Evolutionary conservation across 257 asterid species (phyloP), one percentile per base, ranked within the genome.

Genomic region (Scutellaria barbata): DNA sequence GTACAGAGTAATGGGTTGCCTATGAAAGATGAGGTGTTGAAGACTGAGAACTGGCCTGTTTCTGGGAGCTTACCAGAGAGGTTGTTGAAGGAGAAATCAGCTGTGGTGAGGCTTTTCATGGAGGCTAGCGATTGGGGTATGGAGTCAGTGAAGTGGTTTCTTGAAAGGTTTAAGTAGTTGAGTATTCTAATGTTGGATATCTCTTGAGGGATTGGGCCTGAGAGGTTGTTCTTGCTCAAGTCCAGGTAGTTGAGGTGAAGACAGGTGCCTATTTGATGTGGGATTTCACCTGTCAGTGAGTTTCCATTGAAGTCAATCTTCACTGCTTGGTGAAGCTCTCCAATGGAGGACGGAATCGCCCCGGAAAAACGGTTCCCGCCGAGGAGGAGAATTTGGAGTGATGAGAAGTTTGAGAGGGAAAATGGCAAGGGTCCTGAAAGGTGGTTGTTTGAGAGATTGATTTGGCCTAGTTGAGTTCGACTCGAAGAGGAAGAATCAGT

Each of bases 1-100:
- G 96, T 96, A 50, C 98, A 94, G n/a, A 94, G 91, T 17, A 52
- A 80, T 8, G 98, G 95, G 66, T 94, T 94, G 40, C 98, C 97
- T 0, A 83, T 81, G 52, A 89, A 94, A 0, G 92, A 87, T 0
- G 96, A 73, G 0, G 91, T 89, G 35, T 89, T 90, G 85, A 93
- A 89, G 81, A 89, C 90, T 0, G 84, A 80, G 67, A 89, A 93
- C 64, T 89, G 97, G 62, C 97, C 98, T 1, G 90, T 74, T 71
- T 94, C 97, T 0, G 98, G 98, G 0, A 94, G 82, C 79, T 84
- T 81, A 0, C 97, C 97, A 0, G 96, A 86, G 25, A 94, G 87
- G 52, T 94, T 81, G 70, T 94, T 94, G 90, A 83, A 94, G 1
- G 98, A 90, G 66, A 94, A 94, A 74, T 94, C 98, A 1, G 94